A percentile compares a stretch with the other conserved stretches of the same genome.
phyloP scores from a whole-genome alignment of 768 basidiomycete genomes.

The Mycena kentingensis region DNA sequence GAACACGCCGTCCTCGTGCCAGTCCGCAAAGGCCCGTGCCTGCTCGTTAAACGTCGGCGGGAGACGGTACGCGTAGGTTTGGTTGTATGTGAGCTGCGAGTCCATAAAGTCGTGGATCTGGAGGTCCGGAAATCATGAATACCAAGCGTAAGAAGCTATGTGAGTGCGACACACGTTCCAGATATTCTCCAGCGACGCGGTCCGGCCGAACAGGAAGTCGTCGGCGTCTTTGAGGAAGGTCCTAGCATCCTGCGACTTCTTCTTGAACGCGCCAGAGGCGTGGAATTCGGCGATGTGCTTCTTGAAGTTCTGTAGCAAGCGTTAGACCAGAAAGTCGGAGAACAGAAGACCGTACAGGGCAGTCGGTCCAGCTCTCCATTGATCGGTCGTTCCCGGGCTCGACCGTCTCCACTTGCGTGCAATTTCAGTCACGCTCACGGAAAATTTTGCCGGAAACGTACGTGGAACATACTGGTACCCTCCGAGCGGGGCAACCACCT shows the following conservation, averaged over 20 bases:
- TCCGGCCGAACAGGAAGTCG: conserved; percentile 73
- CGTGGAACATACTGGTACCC: conserved; percentile 88
- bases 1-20: conserved; percentile 79
- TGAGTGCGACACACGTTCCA: conserved; percentile 43
- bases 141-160: background rate
- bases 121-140: conserved; percentile 12
- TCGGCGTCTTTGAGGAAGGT: conserved; percentile 67
- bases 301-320: conserved; percentile 54
- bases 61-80: conserved; percentile 75
- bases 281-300: conserved; percentile 65
- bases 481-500: conserved; percentile 69
- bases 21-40: conserved; percentile 73
- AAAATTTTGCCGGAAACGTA: conserved; percentile 28
- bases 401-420: conserved; percentile 68
- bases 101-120: conserved; percentile 80
- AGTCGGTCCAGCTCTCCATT: conserved; percentile 75
- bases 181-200: conserved; percentile 66
- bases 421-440: background rate
- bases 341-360: conserved; percentile 46
- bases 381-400: conserved; percentile 83
- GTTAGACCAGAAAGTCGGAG: background rate
- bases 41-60: conserved; percentile 74
- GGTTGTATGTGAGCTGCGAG: conserved; percentile 78
- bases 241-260: conserved; percentile 52
- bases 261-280: conserved; percentile 66